Percentiles rank a stretch among this genome's conserved stretches.
Evolutionary conservation across 441 rosid species (phyloP).

Genomic region (Adansonia rubrostipa): DNA sequence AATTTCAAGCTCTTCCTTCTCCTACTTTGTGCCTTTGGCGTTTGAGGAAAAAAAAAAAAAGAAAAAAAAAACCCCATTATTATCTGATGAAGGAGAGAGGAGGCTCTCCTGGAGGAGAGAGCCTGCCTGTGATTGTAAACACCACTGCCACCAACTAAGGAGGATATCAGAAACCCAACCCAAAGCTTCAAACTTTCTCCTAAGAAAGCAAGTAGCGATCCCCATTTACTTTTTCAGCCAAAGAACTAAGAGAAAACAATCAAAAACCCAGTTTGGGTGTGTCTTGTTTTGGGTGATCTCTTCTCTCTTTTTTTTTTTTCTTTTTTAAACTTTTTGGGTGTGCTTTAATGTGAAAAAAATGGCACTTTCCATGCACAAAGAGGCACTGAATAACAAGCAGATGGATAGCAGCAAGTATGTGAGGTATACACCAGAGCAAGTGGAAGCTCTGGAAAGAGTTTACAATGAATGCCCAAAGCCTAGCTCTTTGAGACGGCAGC

Average conservation of each 20-base stretch:
- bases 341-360: constrained; percentile 34
- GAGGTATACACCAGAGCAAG: constrained; percentile 94
- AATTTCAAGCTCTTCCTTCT: constrained; percentile 1
- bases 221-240: background rate
- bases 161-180: constrained; percentile 19
- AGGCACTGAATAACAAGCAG: constrained; percentile 52
- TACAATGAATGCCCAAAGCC: constrained; percentile 93
- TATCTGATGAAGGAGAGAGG: constrained; percentile 59
- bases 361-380: constrained; percentile 69
- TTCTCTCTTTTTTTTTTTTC: background rate
- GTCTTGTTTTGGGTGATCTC: constrained; percentile 8
- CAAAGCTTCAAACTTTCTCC: background rate
- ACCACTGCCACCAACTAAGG: constrained; percentile 26
- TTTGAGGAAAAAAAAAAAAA: background rate
- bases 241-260: background rate
- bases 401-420: constrained; percentile 89
- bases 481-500: constrained; percentile 84
- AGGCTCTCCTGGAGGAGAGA: constrained; percentile 74
- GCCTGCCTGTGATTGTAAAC: constrained; percentile 57
- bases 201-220: background rate
- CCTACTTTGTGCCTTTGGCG: background rate
- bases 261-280: constrained; percentile 27
- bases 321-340: background rate
- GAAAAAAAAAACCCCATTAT: background rate
- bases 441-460: constrained; percentile 92